Evolutionary conservation across 148 eudicot species (phyloP), one percentile per base, ranked within the genome.

Genomic region (Spergularia marina): DNA sequence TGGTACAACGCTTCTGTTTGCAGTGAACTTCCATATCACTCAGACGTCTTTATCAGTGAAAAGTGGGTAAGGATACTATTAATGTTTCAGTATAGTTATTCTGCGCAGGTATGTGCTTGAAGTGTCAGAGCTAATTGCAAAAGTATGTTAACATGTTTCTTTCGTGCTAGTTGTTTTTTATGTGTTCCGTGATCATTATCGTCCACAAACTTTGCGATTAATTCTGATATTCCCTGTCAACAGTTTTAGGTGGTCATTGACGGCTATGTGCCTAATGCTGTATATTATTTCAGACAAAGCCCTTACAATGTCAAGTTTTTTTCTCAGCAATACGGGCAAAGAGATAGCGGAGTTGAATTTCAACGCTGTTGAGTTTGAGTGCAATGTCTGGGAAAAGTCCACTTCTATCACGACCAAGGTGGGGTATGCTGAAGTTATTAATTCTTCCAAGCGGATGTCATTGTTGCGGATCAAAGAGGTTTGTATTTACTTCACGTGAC

Each of bases 301-400:
- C 52, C 69, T 25, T 23, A 51, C 16, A 21, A 44, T 76, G 47
- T 20, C 18, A 11, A 56, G 67, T 78, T 53, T 54, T 14, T 70
- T 57, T 14, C 67, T 78, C 84, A 95, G 97, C 79, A 79, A 76
- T 67, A 53, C 44, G 74, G 85, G 78, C 66, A 81, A 71, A 79
- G 86, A 88, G 80, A 80, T 91, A 84, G 92, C 91, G 11, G 83
- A 84, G 76, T 70, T 88, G 78, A 78, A 64, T 53, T 84, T 88
- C 72, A 63, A 70, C n/a, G 85, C 74, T 41, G 78, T 87, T 21
- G 65, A 80, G 53, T 56, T 87, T 63, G 90, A 89, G 78, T 84
- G 90, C 73, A 88, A 88, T 83, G 79, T 86, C 30, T 80, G 92
- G 94, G 96, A 92, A 77, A 86, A 86, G 73, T 87, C 90, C 74